Conservation (phyloP, 73 alveolate genomes). For the Uronychia binucleata region DNA sequence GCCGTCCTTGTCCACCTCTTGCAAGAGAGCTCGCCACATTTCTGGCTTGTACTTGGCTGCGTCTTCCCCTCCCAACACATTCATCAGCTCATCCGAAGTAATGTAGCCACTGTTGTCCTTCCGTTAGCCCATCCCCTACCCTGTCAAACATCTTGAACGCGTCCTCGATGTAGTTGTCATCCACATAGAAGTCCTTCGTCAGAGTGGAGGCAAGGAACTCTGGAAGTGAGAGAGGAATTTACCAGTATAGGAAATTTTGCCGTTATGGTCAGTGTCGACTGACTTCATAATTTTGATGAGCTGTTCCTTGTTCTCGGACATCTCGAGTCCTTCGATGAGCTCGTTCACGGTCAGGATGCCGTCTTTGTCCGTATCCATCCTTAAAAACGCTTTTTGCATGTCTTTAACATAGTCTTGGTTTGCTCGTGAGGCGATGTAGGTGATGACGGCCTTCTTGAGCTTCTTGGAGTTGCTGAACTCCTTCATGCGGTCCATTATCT, state of each 20-base stretch:
- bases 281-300: slow-evolving; percentile 46
- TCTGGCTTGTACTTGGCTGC: neutral
- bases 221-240: too few species aligned
- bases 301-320: slow-evolving; percentile 31
- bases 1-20: slow-evolving; percentile 11
- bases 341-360: slow-evolving; percentile 72
- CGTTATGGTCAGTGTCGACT: slow-evolving; percentile 69
- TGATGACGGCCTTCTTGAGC: slow-evolving; percentile 53
- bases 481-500: slow-evolving; percentile 13
- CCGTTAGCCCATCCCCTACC: neutral
- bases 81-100: neutral
- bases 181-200: slow-evolving; percentile 49
- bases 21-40: neutral
- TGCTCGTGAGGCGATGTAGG: slow-evolving; percentile 54
- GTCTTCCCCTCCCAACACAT: neutral
- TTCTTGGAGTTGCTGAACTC: slow-evolving; percentile 38
- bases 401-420: slow-evolving; percentile 51
- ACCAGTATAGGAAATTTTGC: slow-evolving; percentile 56
- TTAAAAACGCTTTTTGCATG: slow-evolving; percentile 54
- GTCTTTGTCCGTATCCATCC: slow-evolving; percentile 73
- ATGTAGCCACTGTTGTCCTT: neutral
- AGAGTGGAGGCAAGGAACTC: slow-evolving; percentile 84
- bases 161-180: slow-evolving; percentile 47
- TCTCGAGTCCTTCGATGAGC: slow-evolving; percentile 63
- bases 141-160: slow-evolving; percentile 70